phyloP scores from a whole-genome alignment of 2,329 filamentous ascomycete species.

The Atkinsonella hypoxylon region DNA sequence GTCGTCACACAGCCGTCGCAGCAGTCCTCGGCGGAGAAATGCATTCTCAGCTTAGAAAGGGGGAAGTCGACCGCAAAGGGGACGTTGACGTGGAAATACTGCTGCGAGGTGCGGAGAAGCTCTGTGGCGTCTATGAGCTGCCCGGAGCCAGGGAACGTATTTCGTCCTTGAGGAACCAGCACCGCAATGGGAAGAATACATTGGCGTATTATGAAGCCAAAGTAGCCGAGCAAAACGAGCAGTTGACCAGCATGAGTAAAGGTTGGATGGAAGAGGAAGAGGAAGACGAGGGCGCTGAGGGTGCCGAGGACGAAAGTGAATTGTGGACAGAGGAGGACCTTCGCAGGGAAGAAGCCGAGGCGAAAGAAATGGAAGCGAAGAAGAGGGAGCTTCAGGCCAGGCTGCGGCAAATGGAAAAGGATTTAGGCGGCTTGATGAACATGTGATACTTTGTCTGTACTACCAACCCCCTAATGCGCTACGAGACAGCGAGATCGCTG shows the following conservation, averaged over 20 bases:
- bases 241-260: constrained; percentile 62
- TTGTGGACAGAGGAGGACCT: constrained; percentile 57
- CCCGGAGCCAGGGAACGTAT: constrained; percentile 71
- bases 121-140: constrained; percentile 78
- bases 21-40: constrained; percentile 81
- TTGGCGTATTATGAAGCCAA: constrained; percentile 69
- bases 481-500: too few relatives aligned
- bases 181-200: constrained; percentile 60
- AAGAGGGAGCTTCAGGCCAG: constrained; percentile 44
- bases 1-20: constrained; percentile 72
- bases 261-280: constrained; percentile 43
- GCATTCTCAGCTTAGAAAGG: constrained; percentile 62
- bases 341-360: constrained; percentile 55
- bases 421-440: constrained; percentile 40
- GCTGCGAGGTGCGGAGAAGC: constrained; percentile 75
- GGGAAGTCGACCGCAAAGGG: constrained; percentile 38
- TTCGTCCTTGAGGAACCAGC: constrained; percentile 54
- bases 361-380: constrained; percentile 41
- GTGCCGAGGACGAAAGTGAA: constrained; percentile 34
- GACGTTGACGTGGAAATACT: constrained; percentile 82
- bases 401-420: constrained; percentile 41
- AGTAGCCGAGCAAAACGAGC: constrained; percentile 63
- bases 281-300: constrained; percentile 43
- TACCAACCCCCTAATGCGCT: not conserved
- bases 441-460: constrained; percentile 28